Percentiles rank a stretch among this genome's conserved stretches.
These are phyloP conservation scores for Podaxis sp. DNA, from an alignment of 768 basidiomycete genomes.

Conservation along the genomic window DNA sequence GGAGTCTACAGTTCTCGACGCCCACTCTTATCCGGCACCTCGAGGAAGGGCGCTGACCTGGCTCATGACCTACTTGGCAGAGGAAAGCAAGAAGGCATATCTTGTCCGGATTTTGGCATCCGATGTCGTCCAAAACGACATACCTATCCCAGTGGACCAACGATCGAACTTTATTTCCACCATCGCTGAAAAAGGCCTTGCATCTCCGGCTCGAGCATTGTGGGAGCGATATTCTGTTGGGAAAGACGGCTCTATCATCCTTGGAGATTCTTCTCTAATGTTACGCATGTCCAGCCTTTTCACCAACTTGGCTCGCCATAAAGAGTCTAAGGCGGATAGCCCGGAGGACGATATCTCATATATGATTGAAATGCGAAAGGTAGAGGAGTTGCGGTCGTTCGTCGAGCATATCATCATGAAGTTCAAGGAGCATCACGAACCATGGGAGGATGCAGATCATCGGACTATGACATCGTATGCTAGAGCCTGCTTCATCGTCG, in stretches of 20 bases:
- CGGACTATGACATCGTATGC: conserved; percentile 57
- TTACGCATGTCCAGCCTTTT: conserved; percentile 53
- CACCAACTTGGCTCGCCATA: conserved; percentile 24
- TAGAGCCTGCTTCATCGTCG: conserved; percentile 59
- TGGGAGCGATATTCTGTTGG: conserved; percentile 57
- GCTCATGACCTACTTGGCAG: conserved; percentile 48
- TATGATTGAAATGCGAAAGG: neutral
- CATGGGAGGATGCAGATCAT: conserved; percentile 47
- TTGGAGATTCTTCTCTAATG: conserved; percentile 42
- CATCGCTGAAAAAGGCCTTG: conserved; percentile 46
- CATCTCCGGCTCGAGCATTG: conserved; percentile 44
- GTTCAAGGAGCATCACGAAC: conserved; percentile 42
- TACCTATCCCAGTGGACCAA: conserved; percentile 39
- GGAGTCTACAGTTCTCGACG: conserved; percentile 24
- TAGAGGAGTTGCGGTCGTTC: neutral
- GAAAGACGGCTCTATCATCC: conserved; percentile 36
- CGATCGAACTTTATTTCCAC: conserved; percentile 51
- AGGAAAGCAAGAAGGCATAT: conserved; percentile 36
- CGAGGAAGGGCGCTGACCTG: conserved; percentile 42
- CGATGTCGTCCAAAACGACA: conserved; percentile 42
- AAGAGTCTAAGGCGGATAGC: conserved; percentile 17
- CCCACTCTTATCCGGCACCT: conserved; percentile 51
- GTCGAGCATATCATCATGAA: conserved; percentile 37
- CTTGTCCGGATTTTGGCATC: conserved; percentile 47
- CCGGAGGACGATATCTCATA: neutral